These are phyloP conservation scores for Camellia oleifera DNA, from an alignment of 179 eudicot species.

Conservation along the genomic window DNA sequence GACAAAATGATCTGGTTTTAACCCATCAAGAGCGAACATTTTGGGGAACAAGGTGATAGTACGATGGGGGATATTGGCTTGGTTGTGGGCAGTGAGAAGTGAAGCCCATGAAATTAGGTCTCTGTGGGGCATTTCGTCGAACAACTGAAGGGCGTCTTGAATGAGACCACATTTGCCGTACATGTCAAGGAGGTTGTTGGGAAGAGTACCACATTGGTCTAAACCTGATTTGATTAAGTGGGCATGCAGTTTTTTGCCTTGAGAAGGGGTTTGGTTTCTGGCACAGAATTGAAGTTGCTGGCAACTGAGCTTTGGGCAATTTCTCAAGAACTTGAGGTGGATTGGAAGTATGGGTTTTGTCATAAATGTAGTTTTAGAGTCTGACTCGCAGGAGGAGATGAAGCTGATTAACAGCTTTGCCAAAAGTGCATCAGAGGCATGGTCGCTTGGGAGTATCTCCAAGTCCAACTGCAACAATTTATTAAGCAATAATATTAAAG, in stretches of 20 bases:
- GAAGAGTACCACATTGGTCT: conserved; percentile 36
- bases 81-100: conserved; percentile 64
- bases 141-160: background rate
- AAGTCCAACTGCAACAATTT: too few relatives aligned
- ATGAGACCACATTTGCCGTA: conserved; percentile 58
- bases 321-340: too few relatives aligned
- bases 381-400: too few relatives aligned
- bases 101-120: conserved; percentile 72
- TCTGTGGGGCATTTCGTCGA: conserved; percentile 68
- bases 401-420: too few relatives aligned
- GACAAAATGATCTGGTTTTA: conserved; percentile 48
- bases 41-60: conserved; percentile 39
- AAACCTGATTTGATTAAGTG: conserved; percentile 59
- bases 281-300: conserved; percentile 15
- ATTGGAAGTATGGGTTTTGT: too few relatives aligned
- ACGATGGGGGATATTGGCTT: conserved; percentile 33
- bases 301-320: conserved; percentile 19
- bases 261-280: conserved; percentile 33
- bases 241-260: conserved; percentile 64
- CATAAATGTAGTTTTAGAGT: too few relatives aligned
- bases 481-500: too few relatives aligned
- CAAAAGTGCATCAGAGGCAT: too few relatives aligned
- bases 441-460: too few relatives aligned
- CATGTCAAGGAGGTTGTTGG: conserved; percentile 53
- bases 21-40: conserved; percentile 31